Base-by-base conservation (phyloP, 2,329 filamentous ascomycete genomes). In the Cordyceps javanica region DNA sequence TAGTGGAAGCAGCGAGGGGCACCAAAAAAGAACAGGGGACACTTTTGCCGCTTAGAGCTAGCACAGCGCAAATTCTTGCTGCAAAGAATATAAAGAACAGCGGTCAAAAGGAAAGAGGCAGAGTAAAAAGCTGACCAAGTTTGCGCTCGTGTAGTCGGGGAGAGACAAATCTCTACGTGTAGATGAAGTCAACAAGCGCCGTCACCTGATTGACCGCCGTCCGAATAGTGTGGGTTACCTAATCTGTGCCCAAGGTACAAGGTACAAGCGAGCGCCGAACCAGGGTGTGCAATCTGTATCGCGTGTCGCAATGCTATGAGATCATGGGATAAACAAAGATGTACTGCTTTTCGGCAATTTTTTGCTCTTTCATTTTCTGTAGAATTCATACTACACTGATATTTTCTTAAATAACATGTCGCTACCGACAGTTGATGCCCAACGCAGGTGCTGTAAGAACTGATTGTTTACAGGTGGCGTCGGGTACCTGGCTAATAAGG, bases 181-280 rank as follows among this genome's bases (percentile, higher is more conserved):
- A 53, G 36, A 30, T 34, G n/a, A 53, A 58, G 48, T 58, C 56
- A 58, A 58, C 56, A 58, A 53, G 56, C 41, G 39, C 30, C 19
- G 48, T 58, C 56, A 53, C 49, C 49, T 58, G 56, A 58, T 58
- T 48, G 48, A 44, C 55, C 28, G 25, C 6, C 23, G 38, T 26
- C 19, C 26, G 16, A 9, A 32, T 8, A n/a, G n/a, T n/a, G 26
- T 42, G 41, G 39, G 51, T 55, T 55, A 55, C 41, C 51, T 55
- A 55, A 55, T 55, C n/a, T 36, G 36, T 14, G 25, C n/a, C 11
- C 28, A 13, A 28, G 25, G 21, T 23, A 11, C 14, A n/a, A n/a
- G n/a, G n/a, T n/a, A n/a, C n/a, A n/a, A n/a, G n/a, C n/a, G n/a
- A n/a, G n/a, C n/a, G n/a, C n/a, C n/a, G n/a, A n/a, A n/a, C n/a